Conservation (phyloP, 2,329 filamentous ascomycete species). For the Arthrocladium fulminans region DNA sequence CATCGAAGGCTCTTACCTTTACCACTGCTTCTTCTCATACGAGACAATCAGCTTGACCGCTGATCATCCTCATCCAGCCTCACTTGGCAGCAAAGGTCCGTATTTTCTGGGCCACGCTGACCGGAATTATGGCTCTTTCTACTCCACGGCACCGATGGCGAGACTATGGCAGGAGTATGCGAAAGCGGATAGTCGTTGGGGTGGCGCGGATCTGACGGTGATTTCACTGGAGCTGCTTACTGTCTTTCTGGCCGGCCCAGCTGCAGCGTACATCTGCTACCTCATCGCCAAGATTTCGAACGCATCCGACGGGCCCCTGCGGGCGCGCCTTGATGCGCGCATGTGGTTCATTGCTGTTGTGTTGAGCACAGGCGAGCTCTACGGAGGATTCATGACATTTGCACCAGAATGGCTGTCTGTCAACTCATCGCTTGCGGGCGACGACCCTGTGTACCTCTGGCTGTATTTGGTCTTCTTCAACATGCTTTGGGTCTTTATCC, state of each 20-base stretch:
- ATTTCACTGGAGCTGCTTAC: slow-evolving; percentile 54
- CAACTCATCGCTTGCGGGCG: slow-evolving; percentile 47
- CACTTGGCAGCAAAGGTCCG: slow-evolving; percentile 20
- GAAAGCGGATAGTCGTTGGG: slow-evolving; percentile 55
- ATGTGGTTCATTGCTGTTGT: slow-evolving; percentile 50
- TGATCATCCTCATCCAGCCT: slow-evolving; percentile 24
- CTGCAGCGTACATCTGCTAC: slow-evolving; percentile 51
- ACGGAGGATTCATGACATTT: slow-evolving; percentile 59
- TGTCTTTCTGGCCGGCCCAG: slow-evolving; percentile 49
- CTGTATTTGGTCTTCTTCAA: slow-evolving; percentile 59
- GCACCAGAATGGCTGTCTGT: slow-evolving; percentile 56
- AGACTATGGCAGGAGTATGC: slow-evolving; percentile 58
- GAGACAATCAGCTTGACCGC: slow-evolving; percentile 30
- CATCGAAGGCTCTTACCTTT: slow-evolving; percentile 85
- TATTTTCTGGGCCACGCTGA: slow-evolving; percentile 48
- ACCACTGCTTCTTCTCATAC: slow-evolving; percentile 80
- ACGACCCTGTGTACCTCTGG: slow-evolving; percentile 55
- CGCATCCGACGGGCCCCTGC: slow-evolving; percentile 19
- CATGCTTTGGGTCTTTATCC: slow-evolving; percentile 30
- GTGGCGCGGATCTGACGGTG: slow-evolving; percentile 49
- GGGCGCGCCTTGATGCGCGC: slow-evolving; percentile 25
- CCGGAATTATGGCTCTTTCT: slow-evolving; percentile 51
- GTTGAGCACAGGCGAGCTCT: slow-evolving; percentile 55
- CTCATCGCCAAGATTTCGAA: slow-evolving; percentile 37
- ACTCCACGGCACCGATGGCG: slow-evolving; percentile 45